A percentile compares a stretch with the other conserved stretches of the same genome.
These are phyloP conservation scores for Cladobotryum mycophilum DNA, from an alignment of 2,329 filamentous ascomycete species.

Conservation along the genomic window DNA sequence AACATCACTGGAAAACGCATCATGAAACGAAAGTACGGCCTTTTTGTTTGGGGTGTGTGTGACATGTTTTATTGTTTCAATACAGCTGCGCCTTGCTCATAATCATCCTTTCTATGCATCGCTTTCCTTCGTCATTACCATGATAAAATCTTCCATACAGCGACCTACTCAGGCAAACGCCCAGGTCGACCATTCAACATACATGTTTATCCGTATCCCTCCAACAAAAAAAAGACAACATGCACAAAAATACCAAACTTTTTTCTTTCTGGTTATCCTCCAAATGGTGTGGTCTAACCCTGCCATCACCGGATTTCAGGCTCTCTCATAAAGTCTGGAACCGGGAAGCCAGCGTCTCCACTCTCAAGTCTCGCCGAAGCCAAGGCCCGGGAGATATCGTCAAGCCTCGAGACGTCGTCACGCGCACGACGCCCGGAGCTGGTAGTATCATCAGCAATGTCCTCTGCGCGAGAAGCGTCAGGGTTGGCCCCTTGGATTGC, in stretches of 20 bases:
- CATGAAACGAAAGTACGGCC: no score
- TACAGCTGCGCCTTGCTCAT: no score
- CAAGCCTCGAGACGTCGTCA: constrained; percentile 16
- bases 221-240: not conserved
- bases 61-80: no score
- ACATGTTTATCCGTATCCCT: not conserved
- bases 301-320: constrained; percentile 32
- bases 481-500: constrained; percentile 35
- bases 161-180: no score
- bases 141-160: no score
- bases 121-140: no score
- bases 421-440: constrained; percentile 11
- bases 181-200: not conserved
- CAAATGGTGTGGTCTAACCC: no score
- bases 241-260: not conserved
- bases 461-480: constrained; percentile 24
- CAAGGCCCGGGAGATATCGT: constrained; percentile 23
- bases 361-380: constrained; percentile 25
- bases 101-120: no score
- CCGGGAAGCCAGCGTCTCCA: constrained; percentile 28
- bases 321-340: constrained; percentile 39
- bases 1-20: no score
- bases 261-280: not conserved
- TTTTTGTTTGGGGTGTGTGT: no score
- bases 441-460: constrained; percentile 23